Conservation (phyloP, 2,329 filamentous ascomycete species). For the Paecilomyces dactylethromorphus region DNA sequence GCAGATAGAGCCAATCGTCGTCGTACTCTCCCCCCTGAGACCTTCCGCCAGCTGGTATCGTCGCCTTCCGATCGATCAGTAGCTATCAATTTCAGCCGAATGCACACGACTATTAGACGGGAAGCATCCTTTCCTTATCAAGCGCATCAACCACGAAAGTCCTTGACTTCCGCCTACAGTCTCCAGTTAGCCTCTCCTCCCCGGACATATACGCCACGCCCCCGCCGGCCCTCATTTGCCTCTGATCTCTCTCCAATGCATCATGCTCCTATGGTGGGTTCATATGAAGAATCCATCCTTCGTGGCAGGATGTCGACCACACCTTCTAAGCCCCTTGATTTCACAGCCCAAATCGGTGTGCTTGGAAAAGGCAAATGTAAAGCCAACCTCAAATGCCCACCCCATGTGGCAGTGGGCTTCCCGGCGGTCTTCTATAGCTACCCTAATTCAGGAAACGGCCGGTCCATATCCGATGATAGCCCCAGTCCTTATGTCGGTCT, state of each 20-base stretch:
- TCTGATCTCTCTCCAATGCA: slow-evolving; percentile 72
- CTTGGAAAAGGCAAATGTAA: slow-evolving; percentile 86
- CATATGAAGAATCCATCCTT: slow-evolving; percentile 94
- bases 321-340: slow-evolving; percentile 85
- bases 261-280: slow-evolving; percentile 93
- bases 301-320: slow-evolving; percentile 94
- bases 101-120: slow-evolving; percentile 45
- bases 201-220: slow-evolving; percentile 31
- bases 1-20: slow-evolving; percentile 52
- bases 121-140: slow-evolving; percentile 63
- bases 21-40: slow-evolving; percentile 64
- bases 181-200: slow-evolving; percentile 43
- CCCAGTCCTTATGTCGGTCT: slow-evolving; percentile 94
- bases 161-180: slow-evolving; percentile 56
- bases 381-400: slow-evolving; percentile 72
- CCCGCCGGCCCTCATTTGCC: slow-evolving; percentile 62
- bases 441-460: slow-evolving; percentile 57
- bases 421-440: slow-evolving; percentile 97
- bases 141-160: slow-evolving; percentile 71
- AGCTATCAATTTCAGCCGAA: slow-evolving; percentile 37
- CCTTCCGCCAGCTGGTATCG: slow-evolving; percentile 45
- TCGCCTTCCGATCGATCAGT: slow-evolving; percentile 29
- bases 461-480: slow-evolving; percentile 66
- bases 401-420: slow-evolving; percentile 85
- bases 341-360: slow-evolving; percentile 91